Conservation (phyloP, 1,139 yeast species). For the Lodderomyces metapsilosis region DNA sequence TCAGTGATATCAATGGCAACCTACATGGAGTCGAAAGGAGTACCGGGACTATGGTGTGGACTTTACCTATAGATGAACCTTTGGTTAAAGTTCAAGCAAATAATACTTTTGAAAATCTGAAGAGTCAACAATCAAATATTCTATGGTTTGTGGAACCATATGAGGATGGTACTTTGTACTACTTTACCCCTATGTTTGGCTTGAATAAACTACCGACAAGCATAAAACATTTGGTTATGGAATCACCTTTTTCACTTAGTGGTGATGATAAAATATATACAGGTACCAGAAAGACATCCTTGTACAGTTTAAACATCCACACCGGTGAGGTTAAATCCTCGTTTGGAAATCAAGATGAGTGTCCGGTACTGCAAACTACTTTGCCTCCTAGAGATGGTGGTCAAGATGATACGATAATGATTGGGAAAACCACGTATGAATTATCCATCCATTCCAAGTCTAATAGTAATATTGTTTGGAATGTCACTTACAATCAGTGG, state of each 20-base stretch:
- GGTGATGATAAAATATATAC: constrained; percentile 91
- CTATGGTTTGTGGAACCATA: constrained; percentile 90
- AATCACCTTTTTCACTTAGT: constrained; percentile 76
- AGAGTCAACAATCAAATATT: constrained; percentile 23
- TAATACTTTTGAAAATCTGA: constrained; percentile 13
- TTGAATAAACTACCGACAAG: constrained; percentile 80
- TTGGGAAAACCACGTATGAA: constrained; percentile 53
- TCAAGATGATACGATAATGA: constrained; percentile 34
- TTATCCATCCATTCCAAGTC: constrained; percentile 51
- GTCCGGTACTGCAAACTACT: constrained; percentile 31
- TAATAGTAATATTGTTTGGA: constrained; percentile 69
- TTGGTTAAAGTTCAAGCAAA: constrained; percentile 46
- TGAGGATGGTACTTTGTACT: constrained; percentile 83
- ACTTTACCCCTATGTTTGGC: constrained; percentile 77
- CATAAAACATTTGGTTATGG: constrained; percentile 72
- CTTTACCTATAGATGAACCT: constrained; percentile 56
- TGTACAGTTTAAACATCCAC: constrained; percentile 69
- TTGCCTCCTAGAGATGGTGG: constrained; percentile 15
- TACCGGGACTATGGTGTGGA: constrained; percentile 80
- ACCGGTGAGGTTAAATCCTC: constrained; percentile 77
- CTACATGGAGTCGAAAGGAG: constrained; percentile 78
- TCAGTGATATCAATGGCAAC: constrained; percentile 87
- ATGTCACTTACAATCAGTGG: constrained; percentile 87
- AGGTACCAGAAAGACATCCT: constrained; percentile 75
- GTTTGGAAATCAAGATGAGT: constrained; percentile 52